Evolutionary conservation across 2,329 filamentous ascomycete species (phyloP).

Genomic region (Calycina herbarum): DNA sequence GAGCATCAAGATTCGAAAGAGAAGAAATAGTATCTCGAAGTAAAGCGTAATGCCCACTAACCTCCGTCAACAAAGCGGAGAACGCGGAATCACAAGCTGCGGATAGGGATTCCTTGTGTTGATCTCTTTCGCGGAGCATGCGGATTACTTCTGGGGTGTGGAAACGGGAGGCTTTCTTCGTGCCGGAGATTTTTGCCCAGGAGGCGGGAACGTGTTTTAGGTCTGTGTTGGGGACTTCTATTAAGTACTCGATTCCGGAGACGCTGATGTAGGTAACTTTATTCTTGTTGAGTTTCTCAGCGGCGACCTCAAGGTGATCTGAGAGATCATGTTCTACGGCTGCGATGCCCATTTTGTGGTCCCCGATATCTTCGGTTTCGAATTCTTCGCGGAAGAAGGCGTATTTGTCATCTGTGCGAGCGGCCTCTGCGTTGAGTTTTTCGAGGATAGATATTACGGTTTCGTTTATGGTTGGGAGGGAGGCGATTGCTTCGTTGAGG

Average conservation of each 20-base stretch:
- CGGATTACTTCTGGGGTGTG: conserved; percentile 89
- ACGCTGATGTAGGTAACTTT: conserved; percentile 77
- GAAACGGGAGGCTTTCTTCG: conserved; percentile 88
- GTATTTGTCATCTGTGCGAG: conserved; percentile 88
- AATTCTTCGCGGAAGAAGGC: conserved; percentile 84
- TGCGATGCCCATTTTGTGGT: conserved; percentile 89
- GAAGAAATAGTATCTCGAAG: conserved; percentile 86
- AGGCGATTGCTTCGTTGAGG: conserved; percentile 69
- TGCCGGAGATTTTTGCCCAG: conserved; percentile 93
- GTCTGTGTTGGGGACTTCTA: conserved; percentile 82
- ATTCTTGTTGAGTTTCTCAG: conserved; percentile 69
- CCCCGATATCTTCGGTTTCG: conserved; percentile 85
- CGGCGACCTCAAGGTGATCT: conserved; percentile 70
- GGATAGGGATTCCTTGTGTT: conserved; percentile 89
- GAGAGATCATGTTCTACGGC: conserved; percentile 87
- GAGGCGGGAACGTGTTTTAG: conserved; percentile 88
- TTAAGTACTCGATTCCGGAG: conserved; percentile 88
- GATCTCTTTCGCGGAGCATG: conserved; percentile 83
- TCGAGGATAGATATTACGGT: conserved; percentile 75
- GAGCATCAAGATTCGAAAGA: conserved; percentile 84
- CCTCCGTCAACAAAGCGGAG: conserved; percentile 65
- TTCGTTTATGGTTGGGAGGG: conserved; percentile 73
- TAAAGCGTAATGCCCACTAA: conserved; percentile 82
- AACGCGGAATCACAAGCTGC: conserved; percentile 90
- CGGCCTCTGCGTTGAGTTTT: conserved; percentile 81